Conservation (phyloP, 1,284 basidiomycete species). For the Naganishia sp. region DNA sequence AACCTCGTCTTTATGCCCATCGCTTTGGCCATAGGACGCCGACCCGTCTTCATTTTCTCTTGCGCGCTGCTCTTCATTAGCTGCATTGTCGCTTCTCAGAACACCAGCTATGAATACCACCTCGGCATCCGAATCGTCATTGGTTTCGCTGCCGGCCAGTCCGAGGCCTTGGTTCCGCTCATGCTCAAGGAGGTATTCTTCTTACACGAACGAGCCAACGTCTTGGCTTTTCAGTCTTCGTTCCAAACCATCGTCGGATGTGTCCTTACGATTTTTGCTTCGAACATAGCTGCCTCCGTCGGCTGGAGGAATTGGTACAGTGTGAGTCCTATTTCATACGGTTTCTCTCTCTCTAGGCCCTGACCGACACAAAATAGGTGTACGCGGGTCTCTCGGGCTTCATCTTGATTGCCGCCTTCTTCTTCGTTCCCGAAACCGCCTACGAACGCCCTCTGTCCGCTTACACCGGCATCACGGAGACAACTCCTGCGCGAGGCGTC, state of each 20-base stretch:
- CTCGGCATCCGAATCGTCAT: conserved; percentile 21
- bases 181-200: conserved; percentile 21
- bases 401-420: conserved; percentile 17
- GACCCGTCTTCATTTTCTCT: conserved; percentile 21
- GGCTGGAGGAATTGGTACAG: conserved; percentile 28
- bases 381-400: conserved; percentile 19
- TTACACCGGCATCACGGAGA: conserved; percentile 8
- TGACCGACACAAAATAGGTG: not conserved
- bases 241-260: conserved; percentile 24
- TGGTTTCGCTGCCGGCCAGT: conserved; percentile 20
- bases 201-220: conserved; percentile 26
- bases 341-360: no score
- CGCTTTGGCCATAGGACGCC: conserved; percentile 9
- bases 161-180: conserved; percentile 16
- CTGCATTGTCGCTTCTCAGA: conserved; percentile 12
- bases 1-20: conserved; percentile 22
- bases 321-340: not conserved
- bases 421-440: conserved; percentile 9
- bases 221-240: conserved; percentile 15
- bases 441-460: conserved; percentile 23
- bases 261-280: conserved; percentile 22
- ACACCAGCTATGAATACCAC: conserved; percentile 17
- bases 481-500: not conserved
- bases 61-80: conserved; percentile 15
- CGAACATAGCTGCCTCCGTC: conserved; percentile 14